Conservation (phyloP, 176 grass and related monocot species). For the Zoysia pacifica region DNA sequence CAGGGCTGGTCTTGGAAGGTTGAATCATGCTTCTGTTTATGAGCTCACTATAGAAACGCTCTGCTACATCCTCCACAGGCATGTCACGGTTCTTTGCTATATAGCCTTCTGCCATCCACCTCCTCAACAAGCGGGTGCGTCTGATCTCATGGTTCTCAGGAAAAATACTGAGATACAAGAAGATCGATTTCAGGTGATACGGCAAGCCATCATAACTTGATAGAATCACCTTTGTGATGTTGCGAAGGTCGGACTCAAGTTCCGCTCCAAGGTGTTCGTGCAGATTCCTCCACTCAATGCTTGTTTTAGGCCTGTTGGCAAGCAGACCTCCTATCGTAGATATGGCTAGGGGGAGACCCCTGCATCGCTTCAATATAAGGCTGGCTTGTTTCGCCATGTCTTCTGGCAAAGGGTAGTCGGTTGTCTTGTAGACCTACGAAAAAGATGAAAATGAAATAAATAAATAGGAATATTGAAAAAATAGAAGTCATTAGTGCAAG, state of each 20-base stretch:
- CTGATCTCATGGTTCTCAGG: slow-evolving; percentile 52
- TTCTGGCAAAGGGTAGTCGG: not conserved
- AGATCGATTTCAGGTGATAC: slow-evolving; percentile 49
- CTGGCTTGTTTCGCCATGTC: slow-evolving; percentile 3
- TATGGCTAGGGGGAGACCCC: slow-evolving; percentile 55
- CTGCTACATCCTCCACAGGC: slow-evolving; percentile 34
- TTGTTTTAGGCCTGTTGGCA: slow-evolving; percentile 30
- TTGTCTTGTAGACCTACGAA: slow-evolving; percentile 29
- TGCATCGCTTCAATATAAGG: slow-evolving; percentile 43
- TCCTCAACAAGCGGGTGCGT: slow-evolving; percentile 31
- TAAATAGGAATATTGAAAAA: not conserved
- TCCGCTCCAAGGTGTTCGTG: slow-evolving; percentile 39
- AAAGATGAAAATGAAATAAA: not conserved
- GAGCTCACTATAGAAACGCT: slow-evolving; percentile 34
- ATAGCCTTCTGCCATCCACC: slow-evolving; percentile 56
- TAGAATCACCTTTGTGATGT: slow-evolving; percentile 30
- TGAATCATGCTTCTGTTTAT: slow-evolving; percentile 52
- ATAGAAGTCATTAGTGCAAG: not conserved
- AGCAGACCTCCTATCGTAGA: slow-evolving; percentile 45
- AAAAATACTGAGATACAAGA: slow-evolving; percentile 60
- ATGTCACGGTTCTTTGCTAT: slow-evolving; percentile 32
- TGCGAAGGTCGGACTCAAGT: slow-evolving; percentile 28
- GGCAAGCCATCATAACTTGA: slow-evolving; percentile 50
- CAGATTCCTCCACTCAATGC: slow-evolving; percentile 45
- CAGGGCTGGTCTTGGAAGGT: slow-evolving; percentile 2